Percentiles rank a stretch among this genome's conserved stretches.
Evolutionary conservation across 768 basidiomycete genomes (phyloP).

Genomic region (Pleurotus citrinopileatus): DNA sequence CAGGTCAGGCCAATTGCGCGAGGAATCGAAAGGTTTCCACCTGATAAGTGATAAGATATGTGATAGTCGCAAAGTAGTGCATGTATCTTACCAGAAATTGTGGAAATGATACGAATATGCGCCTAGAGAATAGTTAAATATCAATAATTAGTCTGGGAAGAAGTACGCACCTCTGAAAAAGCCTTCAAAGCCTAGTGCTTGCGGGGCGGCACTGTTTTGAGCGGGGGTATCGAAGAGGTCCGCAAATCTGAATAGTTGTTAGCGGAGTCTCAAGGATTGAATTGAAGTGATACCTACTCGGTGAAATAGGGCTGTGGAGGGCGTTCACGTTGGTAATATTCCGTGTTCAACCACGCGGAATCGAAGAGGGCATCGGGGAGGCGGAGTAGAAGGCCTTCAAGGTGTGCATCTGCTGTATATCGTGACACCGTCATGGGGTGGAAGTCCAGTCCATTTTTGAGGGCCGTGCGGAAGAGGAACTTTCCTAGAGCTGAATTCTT

Average conservation of each 20-base stretch:
- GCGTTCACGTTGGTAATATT: constrained; percentile 83
- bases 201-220: constrained; percentile 71
- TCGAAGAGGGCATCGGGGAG: constrained; percentile 93
- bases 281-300: constrained; percentile 43
- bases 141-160: background rate
- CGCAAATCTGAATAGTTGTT: constrained; percentile 51
- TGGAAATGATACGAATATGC: constrained; percentile 83
- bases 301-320: constrained; percentile 93
- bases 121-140: background rate
- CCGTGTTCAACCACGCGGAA: constrained; percentile 92
- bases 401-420: constrained; percentile 79
- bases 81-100: constrained; percentile 69
- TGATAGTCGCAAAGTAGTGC: background rate
- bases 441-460: constrained; percentile 91
- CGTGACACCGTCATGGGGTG: constrained; percentile 90
- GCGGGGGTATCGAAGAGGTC: constrained; percentile 80
- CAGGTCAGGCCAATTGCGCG: constrained; percentile 89
- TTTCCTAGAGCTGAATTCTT: constrained; percentile 85
- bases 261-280: background rate
- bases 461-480: constrained; percentile 88
- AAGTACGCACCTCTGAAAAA: constrained; percentile 88
- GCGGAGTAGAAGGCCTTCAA: constrained; percentile 74
- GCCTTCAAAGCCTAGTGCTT: constrained; percentile 82
- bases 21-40: constrained; percentile 92
- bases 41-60: constrained; percentile 33